Base-by-base conservation (phyloP, 2,329 filamentous ascomycete genomes). In the Monilinia vaccinii-corymbosi region DNA sequence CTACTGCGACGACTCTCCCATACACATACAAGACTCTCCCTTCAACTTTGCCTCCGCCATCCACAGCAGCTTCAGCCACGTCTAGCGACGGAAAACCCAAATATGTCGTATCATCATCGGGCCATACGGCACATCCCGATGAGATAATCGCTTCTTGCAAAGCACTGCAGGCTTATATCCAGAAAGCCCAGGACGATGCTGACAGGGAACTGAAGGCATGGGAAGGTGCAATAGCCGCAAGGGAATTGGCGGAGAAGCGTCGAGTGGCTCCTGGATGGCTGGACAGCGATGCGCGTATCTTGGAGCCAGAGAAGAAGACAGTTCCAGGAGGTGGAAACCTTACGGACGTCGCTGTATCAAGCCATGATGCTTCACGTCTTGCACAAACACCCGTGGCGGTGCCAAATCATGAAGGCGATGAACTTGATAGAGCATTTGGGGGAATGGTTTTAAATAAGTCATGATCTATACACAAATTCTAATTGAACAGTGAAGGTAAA, bases 11-110 rank as follows among this genome's bases (percentile, higher is more conserved):
- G 23, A 96, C 92, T 0, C 84, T 99, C 9, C 93, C 94, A 28
- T 97, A 97, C 78, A 96, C 91, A 67, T 97, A 97, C 81, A 93
- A 92, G 72, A 82, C 85, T 13, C 87, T 97, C 71, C 90, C 93
- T 0, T 93, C 91, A 0, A 88, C 91, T 2, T 83, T 97, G 0
- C 93, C 94, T 0, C 84, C 84, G 1, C 88, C 89, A 1, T 80
- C 84, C 38, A 81, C 84, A 9, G 79, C 80, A 61, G 76, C 81
- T 61, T 72, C 77, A 65, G 68, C 73, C 21, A 71, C 75, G 56
- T 68, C 67, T 60, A 70, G 63, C 65, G 66, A 68, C n/a, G 69
- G 75, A n/a, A 87, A 83, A 66, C 80, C 79, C 34, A 81, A 81
- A 65, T 97, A 95, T 74, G 85, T 97, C 25, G 78, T 89, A 57